A percentile compares a stretch with the other conserved stretches of the same genome.
Evolutionary conservation across 2,329 filamentous ascomycete genomes (phyloP).

Genomic region (Epichloe coenophiala): DNA sequence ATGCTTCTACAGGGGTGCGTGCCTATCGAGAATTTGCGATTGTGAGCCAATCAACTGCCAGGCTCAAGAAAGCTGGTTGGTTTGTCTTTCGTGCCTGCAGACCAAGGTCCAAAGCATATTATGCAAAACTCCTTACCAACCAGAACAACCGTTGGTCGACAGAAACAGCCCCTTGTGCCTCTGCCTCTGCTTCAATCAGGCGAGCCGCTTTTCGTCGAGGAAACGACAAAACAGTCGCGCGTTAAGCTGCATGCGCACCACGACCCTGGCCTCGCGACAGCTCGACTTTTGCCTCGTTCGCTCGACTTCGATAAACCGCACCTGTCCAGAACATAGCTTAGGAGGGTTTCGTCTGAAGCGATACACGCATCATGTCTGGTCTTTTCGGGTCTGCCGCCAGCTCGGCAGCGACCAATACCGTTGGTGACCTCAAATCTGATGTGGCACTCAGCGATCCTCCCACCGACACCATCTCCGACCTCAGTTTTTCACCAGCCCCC

Average conservation of each 20-base stretch:
- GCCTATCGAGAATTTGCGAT: constrained; percentile 1
- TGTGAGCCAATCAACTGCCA: constrained; percentile 1
- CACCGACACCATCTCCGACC: constrained; percentile 77
- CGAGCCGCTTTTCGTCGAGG: not conserved
- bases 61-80: not conserved
- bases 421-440: constrained; percentile 85
- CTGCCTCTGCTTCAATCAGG: not conserved
- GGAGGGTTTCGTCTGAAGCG: not conserved
- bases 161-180: no score
- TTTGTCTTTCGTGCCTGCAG: not conserved
- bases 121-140: no score
- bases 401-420: constrained; percentile 50
- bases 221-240: not conserved
- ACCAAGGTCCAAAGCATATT: not conserved
- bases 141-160: no score
- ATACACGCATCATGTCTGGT: constrained; percentile 41
- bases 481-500: constrained; percentile 61
- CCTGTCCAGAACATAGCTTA: not conserved
- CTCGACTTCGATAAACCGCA: constrained; percentile 2
- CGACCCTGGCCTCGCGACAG: not conserved
- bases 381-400: constrained; percentile 43
- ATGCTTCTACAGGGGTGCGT: constrained; percentile 5
- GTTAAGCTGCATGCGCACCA: not conserved
- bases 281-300: not conserved
- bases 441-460: constrained; percentile 66